These are phyloP conservation scores for Simmondsia chinensis DNA, from an alignment of 148 eudicot species.

Conservation along the genomic window DNA sequence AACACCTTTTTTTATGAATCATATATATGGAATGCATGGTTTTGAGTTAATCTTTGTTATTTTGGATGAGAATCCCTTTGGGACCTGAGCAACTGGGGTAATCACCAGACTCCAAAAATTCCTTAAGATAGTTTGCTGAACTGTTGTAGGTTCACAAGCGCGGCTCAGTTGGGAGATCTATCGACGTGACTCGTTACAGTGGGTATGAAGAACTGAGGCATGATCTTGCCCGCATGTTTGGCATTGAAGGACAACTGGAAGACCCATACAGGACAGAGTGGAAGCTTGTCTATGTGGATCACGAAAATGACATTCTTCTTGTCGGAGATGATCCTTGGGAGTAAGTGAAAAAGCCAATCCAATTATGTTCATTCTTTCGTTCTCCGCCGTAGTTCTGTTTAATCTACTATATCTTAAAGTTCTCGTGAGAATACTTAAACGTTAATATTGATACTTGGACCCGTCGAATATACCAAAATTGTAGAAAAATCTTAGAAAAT, in stretches of 20 bases:
- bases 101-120: too few relatives aligned
- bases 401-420: slow-evolving; percentile 3
- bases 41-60: too few relatives aligned
- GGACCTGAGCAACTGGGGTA: too few relatives aligned
- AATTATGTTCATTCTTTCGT: neutral
- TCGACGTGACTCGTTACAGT: slow-evolving; percentile 88
- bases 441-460: too few relatives aligned
- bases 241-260: slow-evolving; percentile 89
- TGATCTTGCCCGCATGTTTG: slow-evolving; percentile 96
- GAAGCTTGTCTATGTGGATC: slow-evolving; percentile 97
- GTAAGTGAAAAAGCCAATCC: slow-evolving; percentile 36
- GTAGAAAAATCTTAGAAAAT: too few relatives aligned
- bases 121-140: too few relatives aligned
- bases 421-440: too few relatives aligned
- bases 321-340: slow-evolving; percentile 99
- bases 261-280: slow-evolving; percentile 86
- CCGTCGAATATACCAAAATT: too few relatives aligned
- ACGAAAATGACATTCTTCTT: slow-evolving; percentile 85
- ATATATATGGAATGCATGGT: too few relatives aligned
- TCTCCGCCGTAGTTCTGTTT: neutral
- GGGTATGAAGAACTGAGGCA: slow-evolving; percentile 81
- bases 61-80: too few relatives aligned
- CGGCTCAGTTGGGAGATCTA: slow-evolving; percentile 96
- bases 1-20: too few relatives aligned
- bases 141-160: slow-evolving; percentile 83